Conservation (phyloP, 2,329 filamentous ascomycete species). For the Thyridium curvatum region DNA sequence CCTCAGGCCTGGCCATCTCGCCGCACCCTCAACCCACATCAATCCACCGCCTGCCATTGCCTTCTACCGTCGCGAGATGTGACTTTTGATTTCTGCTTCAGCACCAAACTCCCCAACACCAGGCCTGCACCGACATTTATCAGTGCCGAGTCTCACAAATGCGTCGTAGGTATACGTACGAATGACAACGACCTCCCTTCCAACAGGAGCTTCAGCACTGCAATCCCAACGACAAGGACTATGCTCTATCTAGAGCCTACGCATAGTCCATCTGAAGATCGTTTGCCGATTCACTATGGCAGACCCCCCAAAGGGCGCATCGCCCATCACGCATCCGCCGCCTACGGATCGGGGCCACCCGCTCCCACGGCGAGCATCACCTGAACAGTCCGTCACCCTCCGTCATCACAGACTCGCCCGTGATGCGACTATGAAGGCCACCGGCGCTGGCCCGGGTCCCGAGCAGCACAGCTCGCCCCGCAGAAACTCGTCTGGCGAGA, state of each 20-base stretch:
- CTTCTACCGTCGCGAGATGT: too few species aligned
- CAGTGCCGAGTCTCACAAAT: too few species aligned
- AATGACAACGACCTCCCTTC: not conserved
- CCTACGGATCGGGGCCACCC: conserved; percentile 26
- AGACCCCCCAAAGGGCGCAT: conserved; percentile 11
- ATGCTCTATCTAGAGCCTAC: not conserved
- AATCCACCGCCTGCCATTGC: too few species aligned
- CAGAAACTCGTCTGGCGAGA: conserved; percentile 42
- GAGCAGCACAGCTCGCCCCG: conserved; percentile 12
- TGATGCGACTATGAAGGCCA: conserved; percentile 25
- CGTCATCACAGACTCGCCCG: conserved; percentile 37
- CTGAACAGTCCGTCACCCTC: conserved; percentile 40
- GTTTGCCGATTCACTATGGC: conserved; percentile 18
- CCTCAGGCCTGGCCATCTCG: too few species aligned
- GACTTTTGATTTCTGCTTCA: too few species aligned
- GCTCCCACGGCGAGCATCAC: conserved; percentile 35
- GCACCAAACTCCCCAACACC: too few species aligned
- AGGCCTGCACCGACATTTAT: too few species aligned
- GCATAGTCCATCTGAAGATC: not conserved
- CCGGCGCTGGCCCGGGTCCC: conserved; percentile 1
- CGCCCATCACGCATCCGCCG: conserved; percentile 15
- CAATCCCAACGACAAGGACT: conserved; percentile 7
- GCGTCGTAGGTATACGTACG: too few species aligned
- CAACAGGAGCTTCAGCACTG: conserved; percentile 3
- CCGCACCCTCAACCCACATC: too few species aligned